These are phyloP conservation scores for Mucor lusitanicus DNA, from an alignment of 371 early-diverging fungal species.

Conservation along the genomic window DNA sequence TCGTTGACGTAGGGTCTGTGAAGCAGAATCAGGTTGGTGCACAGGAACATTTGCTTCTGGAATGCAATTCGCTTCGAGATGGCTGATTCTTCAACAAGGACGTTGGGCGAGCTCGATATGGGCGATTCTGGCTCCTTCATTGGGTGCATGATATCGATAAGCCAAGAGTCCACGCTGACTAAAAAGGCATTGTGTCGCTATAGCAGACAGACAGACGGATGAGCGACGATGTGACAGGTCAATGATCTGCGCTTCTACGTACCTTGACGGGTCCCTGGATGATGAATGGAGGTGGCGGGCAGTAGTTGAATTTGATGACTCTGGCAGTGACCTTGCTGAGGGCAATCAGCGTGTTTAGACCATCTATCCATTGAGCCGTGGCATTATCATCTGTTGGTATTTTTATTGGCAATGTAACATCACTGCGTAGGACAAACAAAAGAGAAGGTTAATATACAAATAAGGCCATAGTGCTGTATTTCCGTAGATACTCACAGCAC, in stretches of 20 bases:
- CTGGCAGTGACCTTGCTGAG: slow-evolving; percentile 41
- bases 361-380: slow-evolving; percentile 20
- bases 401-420: slow-evolving; percentile 24
- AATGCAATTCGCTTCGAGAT: slow-evolving; percentile 10
- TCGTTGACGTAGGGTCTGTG: slow-evolving; percentile 49
- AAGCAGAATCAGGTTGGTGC: slow-evolving; percentile 38
- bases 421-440: slow-evolving; percentile 18
- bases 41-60: slow-evolving; percentile 21
- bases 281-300: slow-evolving; percentile 35
- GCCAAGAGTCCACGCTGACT: slow-evolving; percentile 28
- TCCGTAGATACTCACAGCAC: slow-evolving; percentile 35
- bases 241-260: background rate
- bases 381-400: slow-evolving; percentile 20
- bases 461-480: background rate
- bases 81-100: background rate
- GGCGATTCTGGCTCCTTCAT: slow-evolving; percentile 15
- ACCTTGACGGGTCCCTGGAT: slow-evolving; percentile 37
- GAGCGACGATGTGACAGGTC: background rate
- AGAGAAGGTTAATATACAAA: background rate
- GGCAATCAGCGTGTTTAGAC: slow-evolving; percentile 29
- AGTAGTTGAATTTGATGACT: slow-evolving; percentile 42
- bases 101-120: background rate
- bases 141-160: slow-evolving; percentile 22
- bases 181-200: slow-evolving; percentile 30
- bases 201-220: background rate